These are phyloP conservation scores for Abelmoschus esculentus DNA, from an alignment of 345 rosid species.

Conservation along the genomic window DNA sequence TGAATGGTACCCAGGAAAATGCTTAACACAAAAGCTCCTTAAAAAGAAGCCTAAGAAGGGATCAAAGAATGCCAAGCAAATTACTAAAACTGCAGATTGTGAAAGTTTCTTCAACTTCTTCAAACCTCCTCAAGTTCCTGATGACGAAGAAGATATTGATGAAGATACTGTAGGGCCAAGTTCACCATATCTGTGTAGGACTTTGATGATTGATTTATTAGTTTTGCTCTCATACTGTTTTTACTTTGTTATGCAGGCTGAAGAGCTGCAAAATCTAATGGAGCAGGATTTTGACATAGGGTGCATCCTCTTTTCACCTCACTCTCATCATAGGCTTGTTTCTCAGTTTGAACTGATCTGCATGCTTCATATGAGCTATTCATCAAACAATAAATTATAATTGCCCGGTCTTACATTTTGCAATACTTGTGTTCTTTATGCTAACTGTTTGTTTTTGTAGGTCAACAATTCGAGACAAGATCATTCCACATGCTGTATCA, in stretches of 20 bases:
- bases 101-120: slow-evolving; percentile 96
- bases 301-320: slow-evolving; percentile 29
- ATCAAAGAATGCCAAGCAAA: slow-evolving; percentile 77
- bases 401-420: neutral
- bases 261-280: slow-evolving; percentile 91
- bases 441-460: slow-evolving; percentile 29
- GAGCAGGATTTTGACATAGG: slow-evolving; percentile 96
- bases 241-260: slow-evolving; percentile 48
- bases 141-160: slow-evolving; percentile 82
- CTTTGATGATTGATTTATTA: neutral
- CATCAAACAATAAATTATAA: neutral
- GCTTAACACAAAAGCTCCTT: slow-evolving; percentile 80
- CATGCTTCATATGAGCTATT: neutral
- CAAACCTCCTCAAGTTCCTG: slow-evolving; percentile 90
- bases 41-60: slow-evolving; percentile 98
- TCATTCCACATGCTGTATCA: slow-evolving; percentile 89
- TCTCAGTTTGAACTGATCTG: neutral
- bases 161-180: slow-evolving; percentile 59
- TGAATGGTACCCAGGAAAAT: slow-evolving; percentile 91
- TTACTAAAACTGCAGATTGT: slow-evolving; percentile 83
- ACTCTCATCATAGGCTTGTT: neutral
- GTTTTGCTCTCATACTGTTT: neutral
- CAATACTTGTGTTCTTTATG: neutral
- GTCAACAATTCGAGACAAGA: slow-evolving; percentile 78
- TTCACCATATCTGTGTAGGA: neutral